Percentiles rank a stretch among this genome's conserved stretches.
Conservation (phyloP, 106 monocot genomes). For the Agapanthus africanus region DNA sequence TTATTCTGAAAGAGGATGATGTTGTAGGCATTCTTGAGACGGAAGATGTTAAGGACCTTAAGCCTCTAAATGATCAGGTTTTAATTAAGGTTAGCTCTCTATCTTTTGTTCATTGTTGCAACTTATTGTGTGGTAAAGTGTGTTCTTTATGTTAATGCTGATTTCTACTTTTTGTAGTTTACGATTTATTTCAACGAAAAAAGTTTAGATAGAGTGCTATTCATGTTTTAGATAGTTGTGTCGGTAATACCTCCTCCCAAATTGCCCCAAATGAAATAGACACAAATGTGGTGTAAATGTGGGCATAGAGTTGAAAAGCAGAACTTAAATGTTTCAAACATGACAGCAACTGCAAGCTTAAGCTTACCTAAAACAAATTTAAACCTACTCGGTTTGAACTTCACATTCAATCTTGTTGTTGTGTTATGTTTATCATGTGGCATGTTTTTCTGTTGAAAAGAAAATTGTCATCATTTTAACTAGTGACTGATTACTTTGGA, state of each 20-base stretch:
- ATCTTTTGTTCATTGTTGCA: neutral
- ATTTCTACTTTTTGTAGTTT: neutral
- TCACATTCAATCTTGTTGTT: neutral
- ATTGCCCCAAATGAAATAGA: neutral
- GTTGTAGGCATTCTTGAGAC: constrained; percentile 73
- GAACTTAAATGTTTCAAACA: neutral
- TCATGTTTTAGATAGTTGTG: neutral
- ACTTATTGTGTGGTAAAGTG: neutral
- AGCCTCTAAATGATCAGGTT: constrained; percentile 78
- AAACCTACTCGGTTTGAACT: no score
- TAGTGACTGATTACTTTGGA: neutral
- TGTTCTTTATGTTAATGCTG: neutral
- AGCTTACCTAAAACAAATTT: no score
- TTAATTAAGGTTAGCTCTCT: constrained; percentile 58
- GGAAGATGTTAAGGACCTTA: constrained; percentile 87
- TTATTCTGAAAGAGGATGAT: constrained; percentile 88
- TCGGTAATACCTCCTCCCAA: neutral
- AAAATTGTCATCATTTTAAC: neutral
- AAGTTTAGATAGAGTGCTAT: neutral
- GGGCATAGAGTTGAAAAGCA: neutral
- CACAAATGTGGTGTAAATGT: no score
- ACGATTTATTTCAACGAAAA: neutral
- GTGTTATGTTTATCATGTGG: neutral
- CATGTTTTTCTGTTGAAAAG: neutral
- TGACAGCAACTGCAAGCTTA: no score